Percentiles rank a stretch among this genome's conserved stretches.
Conservation (phyloP, 2,329 filamentous ascomycete species). For the Fusarium metavorans region DNA sequence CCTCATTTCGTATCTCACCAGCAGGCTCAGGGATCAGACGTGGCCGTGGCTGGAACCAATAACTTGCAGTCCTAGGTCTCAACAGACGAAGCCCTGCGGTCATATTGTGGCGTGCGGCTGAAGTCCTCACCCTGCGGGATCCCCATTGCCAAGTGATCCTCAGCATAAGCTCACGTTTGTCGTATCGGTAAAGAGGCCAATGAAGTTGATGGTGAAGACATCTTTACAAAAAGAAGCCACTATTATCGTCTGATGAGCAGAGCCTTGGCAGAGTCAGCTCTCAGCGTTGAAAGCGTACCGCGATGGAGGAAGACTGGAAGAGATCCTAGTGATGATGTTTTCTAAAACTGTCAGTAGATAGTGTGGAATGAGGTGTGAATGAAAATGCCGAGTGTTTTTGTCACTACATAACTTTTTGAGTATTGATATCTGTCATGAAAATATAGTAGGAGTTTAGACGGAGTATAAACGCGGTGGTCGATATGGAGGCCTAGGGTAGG, state of each 20-base stretch:
- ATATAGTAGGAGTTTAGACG: no score
- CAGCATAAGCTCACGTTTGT: background rate
- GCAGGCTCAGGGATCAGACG: background rate
- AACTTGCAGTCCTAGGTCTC: background rate
- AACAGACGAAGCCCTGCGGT: background rate
- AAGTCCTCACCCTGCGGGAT: background rate
- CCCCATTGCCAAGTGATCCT: background rate
- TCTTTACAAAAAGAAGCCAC: background rate
- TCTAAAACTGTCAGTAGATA: background rate
- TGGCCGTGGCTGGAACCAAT: background rate
- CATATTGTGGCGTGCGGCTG: background rate
- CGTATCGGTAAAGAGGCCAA: background rate
- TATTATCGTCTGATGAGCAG: background rate
- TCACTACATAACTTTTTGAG: background rate
- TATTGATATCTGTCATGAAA: no score
- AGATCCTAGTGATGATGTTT: background rate
- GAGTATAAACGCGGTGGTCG: no score
- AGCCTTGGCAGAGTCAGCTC: background rate
- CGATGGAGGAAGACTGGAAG: background rate
- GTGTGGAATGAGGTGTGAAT: no score
- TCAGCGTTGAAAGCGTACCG: background rate
- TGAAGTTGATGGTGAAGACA: background rate
- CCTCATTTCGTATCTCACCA: background rate
- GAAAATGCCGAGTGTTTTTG: background rate
- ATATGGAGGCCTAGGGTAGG: no score